phyloP scores from a whole-genome alignment of 176 grass and related monocot species.

The Dendrocalamus sinicus region DNA sequence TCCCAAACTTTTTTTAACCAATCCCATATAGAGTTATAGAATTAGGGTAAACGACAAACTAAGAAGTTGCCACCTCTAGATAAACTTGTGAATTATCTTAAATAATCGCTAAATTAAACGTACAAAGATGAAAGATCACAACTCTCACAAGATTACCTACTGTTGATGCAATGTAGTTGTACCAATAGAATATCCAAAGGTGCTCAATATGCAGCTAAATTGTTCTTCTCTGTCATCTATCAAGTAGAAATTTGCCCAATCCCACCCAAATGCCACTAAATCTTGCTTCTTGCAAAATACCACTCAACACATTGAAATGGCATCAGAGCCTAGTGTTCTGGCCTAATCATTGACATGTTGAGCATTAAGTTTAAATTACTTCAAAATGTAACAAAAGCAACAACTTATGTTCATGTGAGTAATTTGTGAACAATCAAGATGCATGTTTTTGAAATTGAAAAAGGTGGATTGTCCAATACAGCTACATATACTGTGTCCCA shows the following conservation, averaged over 20 bases:
- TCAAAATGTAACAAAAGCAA: constrained; percentile 21
- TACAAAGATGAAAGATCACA: background rate
- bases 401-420: constrained; percentile 12
- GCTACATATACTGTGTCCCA: constrained; percentile 1
- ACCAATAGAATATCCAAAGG: background rate
- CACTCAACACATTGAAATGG: background rate
- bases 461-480: background rate
- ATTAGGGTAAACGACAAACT: background rate
- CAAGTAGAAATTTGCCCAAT: constrained; percentile 7
- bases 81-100: constrained; percentile 13
- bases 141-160: background rate
- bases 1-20: background rate
- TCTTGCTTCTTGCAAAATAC: background rate
- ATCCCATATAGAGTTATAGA: background rate
- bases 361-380: background rate
- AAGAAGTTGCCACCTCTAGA: background rate
- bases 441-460: constrained; percentile 10
- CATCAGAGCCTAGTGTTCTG: background rate
- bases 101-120: constrained; percentile 20
- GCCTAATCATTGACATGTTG: constrained; percentile 1
- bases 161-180: constrained; percentile 24
- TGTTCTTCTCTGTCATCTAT: background rate
- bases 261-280: background rate
- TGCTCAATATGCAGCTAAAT: background rate
- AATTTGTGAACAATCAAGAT: constrained; percentile 1